Base-by-base conservation (phyloP, 371 early-diverging fungal species). In the Coemansia sp. region DNA sequence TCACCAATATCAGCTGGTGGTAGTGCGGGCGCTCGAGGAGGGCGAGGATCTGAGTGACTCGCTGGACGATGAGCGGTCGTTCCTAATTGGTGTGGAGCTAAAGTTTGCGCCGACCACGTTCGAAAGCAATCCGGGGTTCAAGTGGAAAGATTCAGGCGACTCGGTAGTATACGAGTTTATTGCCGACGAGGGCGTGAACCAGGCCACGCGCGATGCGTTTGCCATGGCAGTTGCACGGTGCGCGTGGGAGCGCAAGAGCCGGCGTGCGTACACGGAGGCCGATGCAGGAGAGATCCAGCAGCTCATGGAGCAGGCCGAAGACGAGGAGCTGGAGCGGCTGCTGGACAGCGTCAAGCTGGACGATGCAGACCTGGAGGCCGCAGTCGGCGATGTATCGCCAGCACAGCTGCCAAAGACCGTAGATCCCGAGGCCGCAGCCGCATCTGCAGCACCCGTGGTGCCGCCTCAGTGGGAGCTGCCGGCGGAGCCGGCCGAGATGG, bases 11-110 rank as follows among this genome's bases (percentile, higher is more conserved):
- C 76, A 83, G 55, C 79, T 93, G 11, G 82, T 90, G 6, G 81
- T 87, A 13, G 82, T 79, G 42, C 84, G 91, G 20, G 72, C 87
- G 13, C 84, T 83, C 61, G 90, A 90, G 6, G 91, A 93, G 53
- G 92, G 88, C 51, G 91, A 92, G 57, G 87, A 83, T 10, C 71
- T 83, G 6, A 60, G 53, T 41, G 79, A 80, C 20, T 43, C 72
- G 62, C 72, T 49, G 48, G 68, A 82, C 57, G 65, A 80, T 55
- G 69, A 65, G 70, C 68, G 62, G 55, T 52, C 81, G 10, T 87
- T 88, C 57, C 65, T 87, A 38, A 80, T 89, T 11, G 87, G 84
- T 60, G 70, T 73, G 35, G 75, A 68, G 13, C 71, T 88, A 34
- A 65, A 69, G 55, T 83, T 91, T 36, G 39, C 62, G 0, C 40